Evolutionary conservation across 2,329 filamentous ascomycete genomes (phyloP).

Genomic region (Colletotrichum sp.): DNA sequence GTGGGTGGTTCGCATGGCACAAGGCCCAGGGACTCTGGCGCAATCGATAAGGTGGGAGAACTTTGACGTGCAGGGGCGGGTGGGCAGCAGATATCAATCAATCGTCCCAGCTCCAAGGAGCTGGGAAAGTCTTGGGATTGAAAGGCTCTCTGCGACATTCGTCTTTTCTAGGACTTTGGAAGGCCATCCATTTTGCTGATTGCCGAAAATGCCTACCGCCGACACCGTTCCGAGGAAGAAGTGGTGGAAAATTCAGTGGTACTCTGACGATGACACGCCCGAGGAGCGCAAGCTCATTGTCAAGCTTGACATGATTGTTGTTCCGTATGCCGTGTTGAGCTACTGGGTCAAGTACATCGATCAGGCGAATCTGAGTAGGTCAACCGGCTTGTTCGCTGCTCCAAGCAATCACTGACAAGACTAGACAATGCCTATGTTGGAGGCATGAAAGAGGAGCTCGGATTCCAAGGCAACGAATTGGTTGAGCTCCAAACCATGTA

Average conservation of each 20-base stretch:
- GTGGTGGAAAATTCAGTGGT: slow-evolving; percentile 52
- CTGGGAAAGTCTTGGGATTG: background rate
- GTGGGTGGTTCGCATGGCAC: background rate
- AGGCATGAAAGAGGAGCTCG: slow-evolving; percentile 29
- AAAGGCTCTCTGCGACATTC: background rate
- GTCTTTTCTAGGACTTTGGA: background rate
- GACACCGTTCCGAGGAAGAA: slow-evolving; percentile 23
- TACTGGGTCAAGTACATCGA: slow-evolving; percentile 30
- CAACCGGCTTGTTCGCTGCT: background rate
- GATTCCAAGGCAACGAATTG: slow-evolving; percentile 28
- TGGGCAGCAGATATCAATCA: background rate
- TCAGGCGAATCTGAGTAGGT: slow-evolving; percentile 33
- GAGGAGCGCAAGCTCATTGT: slow-evolving; percentile 44
- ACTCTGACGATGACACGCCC: slow-evolving; percentile 50
- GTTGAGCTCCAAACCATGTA: slow-evolving; percentile 31
- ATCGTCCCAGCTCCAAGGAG: background rate
- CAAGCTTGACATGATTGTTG: slow-evolving; percentile 45
- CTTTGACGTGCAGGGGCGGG: background rate
- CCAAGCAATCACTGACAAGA: slow-evolving; percentile 46
- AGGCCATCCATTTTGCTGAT: background rate
- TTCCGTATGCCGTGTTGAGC: slow-evolving; percentile 34
- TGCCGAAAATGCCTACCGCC: background rate
- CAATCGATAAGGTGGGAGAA: background rate
- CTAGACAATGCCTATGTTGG: slow-evolving; percentile 35
- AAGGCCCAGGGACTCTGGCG: slow-evolving; percentile 9